phyloP scores from a whole-genome alignment of 345 rosid genomes.

The Dimocarpus longan region DNA sequence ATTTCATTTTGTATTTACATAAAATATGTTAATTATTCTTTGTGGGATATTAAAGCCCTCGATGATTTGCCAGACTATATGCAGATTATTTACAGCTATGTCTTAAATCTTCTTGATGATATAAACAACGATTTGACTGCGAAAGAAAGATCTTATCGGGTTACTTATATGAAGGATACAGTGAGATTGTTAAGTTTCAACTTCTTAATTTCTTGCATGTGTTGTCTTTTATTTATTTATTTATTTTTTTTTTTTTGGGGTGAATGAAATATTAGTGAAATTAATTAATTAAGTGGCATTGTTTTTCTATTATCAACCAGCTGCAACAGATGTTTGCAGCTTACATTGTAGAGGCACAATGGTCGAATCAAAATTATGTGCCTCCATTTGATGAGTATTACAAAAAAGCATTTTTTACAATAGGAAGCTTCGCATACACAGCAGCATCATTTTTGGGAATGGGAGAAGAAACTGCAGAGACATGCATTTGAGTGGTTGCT shows the following conservation, averaged over 20 bases:
- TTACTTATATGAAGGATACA: background rate
- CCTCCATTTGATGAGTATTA: conserved; percentile 14
- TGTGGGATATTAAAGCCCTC: conserved; percentile 1
- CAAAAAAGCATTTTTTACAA: background rate
- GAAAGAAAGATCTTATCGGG: background rate
- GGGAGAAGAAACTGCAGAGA: conserved; percentile 6
- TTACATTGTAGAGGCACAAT: background rate
- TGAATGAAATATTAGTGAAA: conserved; percentile 6
- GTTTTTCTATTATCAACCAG: background rate
- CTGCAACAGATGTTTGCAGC: background rate
- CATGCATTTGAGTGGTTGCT: conserved; percentile 6
- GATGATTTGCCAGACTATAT: conserved; percentile 11
- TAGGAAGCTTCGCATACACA: no score
- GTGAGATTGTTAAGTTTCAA: background rate
- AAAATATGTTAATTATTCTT: background rate
- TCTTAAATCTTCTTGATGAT: background rate
- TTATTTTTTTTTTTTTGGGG: no score
- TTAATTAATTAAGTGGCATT: background rate
- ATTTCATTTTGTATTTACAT: background rate
- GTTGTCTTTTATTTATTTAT: no score
- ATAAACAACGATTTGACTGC: background rate
- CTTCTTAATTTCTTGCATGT: no score
- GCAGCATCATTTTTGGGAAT: conserved; percentile 4
- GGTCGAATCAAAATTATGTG: background rate
- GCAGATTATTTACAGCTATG: background rate